These are phyloP conservation scores for Crithidia fasciculata DNA, from an alignment of 208 protist species.

Conservation along the genomic window DNA sequence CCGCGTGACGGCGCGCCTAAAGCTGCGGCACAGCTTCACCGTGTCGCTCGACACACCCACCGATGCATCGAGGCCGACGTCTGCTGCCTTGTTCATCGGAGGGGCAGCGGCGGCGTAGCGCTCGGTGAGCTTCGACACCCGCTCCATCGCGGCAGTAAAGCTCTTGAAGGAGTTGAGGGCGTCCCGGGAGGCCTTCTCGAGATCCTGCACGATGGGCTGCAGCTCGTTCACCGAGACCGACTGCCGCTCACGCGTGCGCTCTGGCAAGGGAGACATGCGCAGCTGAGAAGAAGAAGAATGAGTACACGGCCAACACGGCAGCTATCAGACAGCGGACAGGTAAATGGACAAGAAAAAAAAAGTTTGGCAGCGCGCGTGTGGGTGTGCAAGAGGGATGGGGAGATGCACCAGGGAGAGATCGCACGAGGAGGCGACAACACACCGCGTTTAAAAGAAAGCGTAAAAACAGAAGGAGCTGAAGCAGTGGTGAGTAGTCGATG, in stretches of 20 bases:
- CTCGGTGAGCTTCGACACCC: background rate
- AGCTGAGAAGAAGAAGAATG: background rate
- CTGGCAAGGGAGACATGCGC: background rate
- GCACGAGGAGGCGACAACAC: no score
- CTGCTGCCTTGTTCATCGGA: background rate
- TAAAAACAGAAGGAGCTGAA: no score
- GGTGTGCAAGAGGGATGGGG: no score
- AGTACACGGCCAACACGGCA: background rate
- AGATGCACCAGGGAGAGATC: no score
- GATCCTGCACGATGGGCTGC: constrained; percentile 1
- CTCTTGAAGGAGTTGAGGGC: background rate
- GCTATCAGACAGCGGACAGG: no score
- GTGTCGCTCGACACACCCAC: background rate
- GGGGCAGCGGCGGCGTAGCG: background rate
- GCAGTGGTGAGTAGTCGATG: no score
- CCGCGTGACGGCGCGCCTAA: background rate
- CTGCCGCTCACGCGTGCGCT: background rate
- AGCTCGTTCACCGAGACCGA: background rate
- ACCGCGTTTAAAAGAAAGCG: no score
- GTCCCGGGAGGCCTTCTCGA: constrained; percentile 2
- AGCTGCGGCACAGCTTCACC: background rate
- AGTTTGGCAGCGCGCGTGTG: no score
- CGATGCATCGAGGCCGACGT: constrained; percentile 6
- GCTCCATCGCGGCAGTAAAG: background rate
- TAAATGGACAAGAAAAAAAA: no score